phyloP scores from a whole-genome alignment of 2,329 filamentous ascomycete genomes.

The Penicillium sp. region DNA sequence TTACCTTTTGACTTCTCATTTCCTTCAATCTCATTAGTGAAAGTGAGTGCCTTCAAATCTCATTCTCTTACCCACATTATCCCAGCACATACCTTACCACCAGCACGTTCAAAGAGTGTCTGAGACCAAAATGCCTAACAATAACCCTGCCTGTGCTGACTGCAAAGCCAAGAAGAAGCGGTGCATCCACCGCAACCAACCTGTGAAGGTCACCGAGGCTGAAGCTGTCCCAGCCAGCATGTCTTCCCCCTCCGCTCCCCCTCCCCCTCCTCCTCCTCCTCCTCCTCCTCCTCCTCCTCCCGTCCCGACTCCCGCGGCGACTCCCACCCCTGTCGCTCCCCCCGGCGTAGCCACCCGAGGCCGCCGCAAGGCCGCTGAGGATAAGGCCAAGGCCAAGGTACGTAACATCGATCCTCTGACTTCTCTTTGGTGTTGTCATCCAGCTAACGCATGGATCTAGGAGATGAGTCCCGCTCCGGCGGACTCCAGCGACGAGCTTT shows the following conservation, averaged over 20 bases:
- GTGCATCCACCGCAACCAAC: slow-evolving; percentile 21
- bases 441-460: background rate
- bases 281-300: background rate
- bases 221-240: background rate
- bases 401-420: background rate
- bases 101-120: background rate
- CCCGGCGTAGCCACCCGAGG: background rate
- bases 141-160: slow-evolving; percentile 15
- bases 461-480: background rate
- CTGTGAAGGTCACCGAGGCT: background rate
- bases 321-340: background rate
- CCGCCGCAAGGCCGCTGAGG: background rate
- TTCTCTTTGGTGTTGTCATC: background rate
- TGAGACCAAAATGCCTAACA: slow-evolving; percentile 1
- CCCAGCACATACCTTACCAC: background rate
- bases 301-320: background rate
- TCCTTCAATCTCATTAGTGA: background rate
- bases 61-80: too few relatives aligned
- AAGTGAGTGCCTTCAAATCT: background rate
- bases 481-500: slow-evolving; percentile 1
- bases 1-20: background rate
- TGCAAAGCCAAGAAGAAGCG: slow-evolving; percentile 31
- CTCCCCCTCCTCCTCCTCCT: too few relatives aligned
- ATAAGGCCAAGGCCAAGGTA: background rate
- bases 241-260: background rate